Base-by-base conservation (phyloP, 352 stramenopile species). In the Phytophthora agathidicida region DNA sequence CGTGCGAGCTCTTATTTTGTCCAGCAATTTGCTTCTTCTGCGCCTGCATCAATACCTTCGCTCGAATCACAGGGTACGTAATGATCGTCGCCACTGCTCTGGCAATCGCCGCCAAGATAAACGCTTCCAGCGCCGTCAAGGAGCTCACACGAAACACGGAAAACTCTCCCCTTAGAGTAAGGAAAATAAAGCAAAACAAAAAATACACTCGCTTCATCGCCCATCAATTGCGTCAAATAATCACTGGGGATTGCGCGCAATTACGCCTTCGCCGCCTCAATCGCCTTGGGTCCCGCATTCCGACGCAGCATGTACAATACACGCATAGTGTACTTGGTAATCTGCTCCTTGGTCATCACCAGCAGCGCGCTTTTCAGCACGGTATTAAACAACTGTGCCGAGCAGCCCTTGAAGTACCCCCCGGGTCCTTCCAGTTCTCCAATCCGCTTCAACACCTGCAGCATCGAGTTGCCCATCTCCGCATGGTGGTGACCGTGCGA, bases 21-120 rank as follows among this genome's bases (percentile, higher is more conserved):
- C 48, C 54, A 24, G 65, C 59, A 17, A 69, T 46, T 19, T 86
- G 68, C 51, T 88, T 86, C 60, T 86, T 89, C 66, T 91, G 75
- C 1, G 81, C 81, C 60, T 93, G 83, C 77, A 93, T 90, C n/a
- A 93, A 65, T 47, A 93, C 86, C 68, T 96, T 96, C 27, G 88
- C 86, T 26, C 88, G 88, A 63, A 96, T 96, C 33, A 96, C 54
- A 5, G 88, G 88, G 68, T 96, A 96, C n/a, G 88, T 96, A 33
- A 94, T 13, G 23, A 96, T 46, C 2, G 88, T 96, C 13, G 88
- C 88, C 24, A 95, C 71, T 4, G 82, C 83, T 66, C 96, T 96
- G 10, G 88, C 79, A 41, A 93, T 77, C 7, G 85, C 85, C 2
- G 84, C 88, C 23, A 96, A 55, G 41, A 94, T 36, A 49, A 96